A percentile compares a stretch with the other conserved stretches of the same genome.
Evolutionary conservation across 2,329 filamentous ascomycete genomes (phyloP).

Genomic region (Fusarium clavum): DNA sequence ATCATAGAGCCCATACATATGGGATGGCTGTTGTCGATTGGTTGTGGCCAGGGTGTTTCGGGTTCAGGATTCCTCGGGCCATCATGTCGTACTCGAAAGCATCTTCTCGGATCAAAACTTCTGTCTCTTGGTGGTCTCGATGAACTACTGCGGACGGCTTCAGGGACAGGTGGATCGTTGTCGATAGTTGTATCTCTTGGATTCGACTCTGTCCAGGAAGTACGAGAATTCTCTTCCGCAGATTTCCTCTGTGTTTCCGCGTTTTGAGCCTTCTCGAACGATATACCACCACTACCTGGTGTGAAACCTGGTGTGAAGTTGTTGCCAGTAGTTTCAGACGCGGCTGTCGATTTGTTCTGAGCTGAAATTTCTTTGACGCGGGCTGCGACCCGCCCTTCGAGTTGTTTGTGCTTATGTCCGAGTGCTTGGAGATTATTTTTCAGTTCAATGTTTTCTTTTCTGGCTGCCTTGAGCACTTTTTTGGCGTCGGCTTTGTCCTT

Average conservation of each 20-base stretch:
- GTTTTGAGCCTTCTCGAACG: neutral
- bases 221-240: neutral
- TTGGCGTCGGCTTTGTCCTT: neutral
- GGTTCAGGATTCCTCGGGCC: neutral
- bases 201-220: neutral
- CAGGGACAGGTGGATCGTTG: neutral
- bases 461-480: neutral
- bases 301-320: neutral
- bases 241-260: neutral
- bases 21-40: neutral
- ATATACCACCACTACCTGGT: slow-evolving; percentile 6
- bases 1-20: neutral
- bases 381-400: neutral
- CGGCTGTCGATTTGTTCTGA: neutral
- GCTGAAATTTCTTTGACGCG: neutral
- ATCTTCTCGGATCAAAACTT: neutral
- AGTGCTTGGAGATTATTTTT: neutral
- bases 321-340: neutral
- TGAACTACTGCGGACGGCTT: neutral
- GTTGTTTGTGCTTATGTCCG: too few species aligned
- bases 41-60: neutral
- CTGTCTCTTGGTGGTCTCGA: neutral
- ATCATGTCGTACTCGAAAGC: neutral
- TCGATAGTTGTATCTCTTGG: neutral
- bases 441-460: neutral